Evolutionary conservation across 768 basidiomycete genomes (phyloP).

Genomic region (Pulveroboletus sp.): DNA sequence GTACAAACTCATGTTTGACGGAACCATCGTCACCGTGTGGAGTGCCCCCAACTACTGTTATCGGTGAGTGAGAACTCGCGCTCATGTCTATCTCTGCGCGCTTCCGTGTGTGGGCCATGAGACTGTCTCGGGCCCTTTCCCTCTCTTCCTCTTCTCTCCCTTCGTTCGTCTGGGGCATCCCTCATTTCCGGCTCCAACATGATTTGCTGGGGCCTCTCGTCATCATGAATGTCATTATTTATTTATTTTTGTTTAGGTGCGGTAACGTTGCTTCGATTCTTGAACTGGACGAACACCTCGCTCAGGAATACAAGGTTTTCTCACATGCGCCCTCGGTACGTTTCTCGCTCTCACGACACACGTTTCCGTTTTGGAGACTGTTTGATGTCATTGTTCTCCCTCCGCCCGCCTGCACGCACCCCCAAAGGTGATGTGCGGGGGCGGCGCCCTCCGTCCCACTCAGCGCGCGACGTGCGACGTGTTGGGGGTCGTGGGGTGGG

Average conservation of each 20-base stretch:
- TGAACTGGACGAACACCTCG: slow-evolving; percentile 87
- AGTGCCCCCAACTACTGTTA: slow-evolving; percentile 98
- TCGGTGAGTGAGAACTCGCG: slow-evolving; percentile 48
- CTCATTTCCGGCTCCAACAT: slow-evolving; percentile 21
- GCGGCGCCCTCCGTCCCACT: no score
- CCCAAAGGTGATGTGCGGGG: slow-evolving; percentile 29
- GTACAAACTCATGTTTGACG: slow-evolving; percentile 95
- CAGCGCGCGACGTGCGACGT: no score
- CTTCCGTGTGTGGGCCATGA: slow-evolving; percentile 6
- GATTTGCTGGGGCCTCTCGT: not conserved
- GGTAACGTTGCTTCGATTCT: slow-evolving; percentile 95
- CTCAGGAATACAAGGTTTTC: slow-evolving; percentile 96
- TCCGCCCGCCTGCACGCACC: not conserved
- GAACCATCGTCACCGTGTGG: slow-evolving; percentile 95
- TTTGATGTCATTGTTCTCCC: slow-evolving; percentile 11
- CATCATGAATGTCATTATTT: no score
- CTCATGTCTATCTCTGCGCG: not conserved
- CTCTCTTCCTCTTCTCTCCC: no score
- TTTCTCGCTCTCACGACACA: slow-evolving; percentile 9
- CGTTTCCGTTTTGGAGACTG: not conserved
- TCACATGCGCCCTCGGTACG: slow-evolving; percentile 81
- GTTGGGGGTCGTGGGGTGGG: no score
- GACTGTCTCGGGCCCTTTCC: slow-evolving; percentile 6
- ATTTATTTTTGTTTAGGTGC: slow-evolving; percentile 48
- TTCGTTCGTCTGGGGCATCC: slow-evolving; percentile 7